phyloP scores from a whole-genome alignment of 1,284 basidiomycete genomes.

The Caloboletus firmus region DNA sequence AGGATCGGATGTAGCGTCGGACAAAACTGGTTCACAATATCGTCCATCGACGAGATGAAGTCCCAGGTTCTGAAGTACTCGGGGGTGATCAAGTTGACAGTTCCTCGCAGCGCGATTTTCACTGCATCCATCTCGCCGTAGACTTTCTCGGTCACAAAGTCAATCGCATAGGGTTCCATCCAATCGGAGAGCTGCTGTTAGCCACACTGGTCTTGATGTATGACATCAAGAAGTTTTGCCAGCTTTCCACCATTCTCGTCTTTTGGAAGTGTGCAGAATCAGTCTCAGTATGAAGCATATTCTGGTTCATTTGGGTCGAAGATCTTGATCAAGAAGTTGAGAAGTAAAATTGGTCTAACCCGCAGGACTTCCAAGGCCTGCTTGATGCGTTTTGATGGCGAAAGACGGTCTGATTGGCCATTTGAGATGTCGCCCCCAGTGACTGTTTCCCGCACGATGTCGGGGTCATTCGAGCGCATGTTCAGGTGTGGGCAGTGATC shows the following conservation, averaged over 20 bases:
- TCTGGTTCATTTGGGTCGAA: background rate
- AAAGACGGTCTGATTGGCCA: background rate
- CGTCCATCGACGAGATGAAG: background rate
- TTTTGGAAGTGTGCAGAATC: background rate
- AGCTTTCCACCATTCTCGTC: background rate
- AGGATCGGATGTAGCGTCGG: background rate
- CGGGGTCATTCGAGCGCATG: background rate
- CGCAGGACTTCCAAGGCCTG: background rate
- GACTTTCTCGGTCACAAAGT: background rate
- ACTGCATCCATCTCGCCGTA: background rate
- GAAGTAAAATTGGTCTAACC: background rate
- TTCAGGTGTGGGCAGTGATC: too few species aligned
- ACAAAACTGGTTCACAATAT: background rate
- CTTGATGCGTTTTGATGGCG: background rate
- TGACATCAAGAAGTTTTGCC: background rate
- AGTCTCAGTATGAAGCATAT: background rate
- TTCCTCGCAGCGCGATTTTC: background rate
- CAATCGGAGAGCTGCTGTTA: background rate
- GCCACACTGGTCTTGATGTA: background rate
- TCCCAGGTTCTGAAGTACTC: background rate
- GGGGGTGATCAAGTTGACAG: too few species aligned
- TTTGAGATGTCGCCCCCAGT: too few species aligned
- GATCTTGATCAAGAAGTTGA: background rate
- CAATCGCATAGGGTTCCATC: background rate
- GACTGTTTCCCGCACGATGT: background rate